Conservation (phyloP, 73 alveolate genomes). For the Symbiodinium pilosum region DNA sequence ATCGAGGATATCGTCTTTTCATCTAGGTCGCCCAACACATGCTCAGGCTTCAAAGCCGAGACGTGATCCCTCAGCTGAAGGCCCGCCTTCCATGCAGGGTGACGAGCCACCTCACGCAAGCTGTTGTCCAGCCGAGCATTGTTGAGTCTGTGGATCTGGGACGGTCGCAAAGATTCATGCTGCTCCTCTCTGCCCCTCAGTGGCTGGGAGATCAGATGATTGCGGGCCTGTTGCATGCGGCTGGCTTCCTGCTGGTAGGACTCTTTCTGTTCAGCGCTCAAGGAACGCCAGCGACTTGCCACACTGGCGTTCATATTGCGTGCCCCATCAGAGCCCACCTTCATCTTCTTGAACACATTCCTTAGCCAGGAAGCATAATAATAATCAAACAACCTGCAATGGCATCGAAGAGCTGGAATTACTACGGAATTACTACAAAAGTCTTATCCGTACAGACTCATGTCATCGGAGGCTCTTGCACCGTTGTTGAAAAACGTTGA, state of each 20-base stretch:
- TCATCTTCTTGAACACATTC: too few relatives aligned
- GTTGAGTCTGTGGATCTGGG: constrained; percentile 4
- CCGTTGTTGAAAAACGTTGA: not conserved
- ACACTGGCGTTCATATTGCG: not conserved
- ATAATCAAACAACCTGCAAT: not conserved
- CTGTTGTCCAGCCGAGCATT: not conserved
- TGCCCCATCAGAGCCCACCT: not conserved
- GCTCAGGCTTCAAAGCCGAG: not conserved
- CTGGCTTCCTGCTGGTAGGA: too few relatives aligned
- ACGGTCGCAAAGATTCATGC: not conserved
- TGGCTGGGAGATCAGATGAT: not conserved
- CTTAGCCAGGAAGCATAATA: too few relatives aligned
- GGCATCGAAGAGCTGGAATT: not conserved
- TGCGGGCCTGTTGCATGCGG: not conserved
- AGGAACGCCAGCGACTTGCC: not conserved
- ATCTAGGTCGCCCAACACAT: not conserved
- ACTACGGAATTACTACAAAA: too few relatives aligned
- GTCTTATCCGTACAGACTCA: too few relatives aligned
- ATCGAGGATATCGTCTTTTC: not conserved
- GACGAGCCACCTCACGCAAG: not conserved
- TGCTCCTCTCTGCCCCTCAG: not conserved
- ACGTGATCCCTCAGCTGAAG: not conserved
- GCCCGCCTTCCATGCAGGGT: not conserved
- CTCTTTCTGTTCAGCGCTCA: not conserved
- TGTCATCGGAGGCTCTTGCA: not conserved